Conservation (phyloP, 2,329 filamentous ascomycete species). For the Alternaria sp. region DNA sequence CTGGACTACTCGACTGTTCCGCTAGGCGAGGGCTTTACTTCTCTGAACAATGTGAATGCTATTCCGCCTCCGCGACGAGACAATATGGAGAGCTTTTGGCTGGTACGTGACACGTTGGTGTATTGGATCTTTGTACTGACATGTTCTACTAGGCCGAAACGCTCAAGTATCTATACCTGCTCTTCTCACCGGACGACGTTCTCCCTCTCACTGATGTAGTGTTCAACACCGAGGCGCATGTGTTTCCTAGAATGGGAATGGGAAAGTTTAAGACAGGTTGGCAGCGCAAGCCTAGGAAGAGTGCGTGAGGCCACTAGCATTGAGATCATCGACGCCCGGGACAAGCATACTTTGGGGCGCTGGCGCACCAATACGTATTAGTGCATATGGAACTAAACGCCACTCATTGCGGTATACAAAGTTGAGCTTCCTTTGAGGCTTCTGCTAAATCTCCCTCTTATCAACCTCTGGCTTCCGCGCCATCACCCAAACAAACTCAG, state of each 20-base stretch:
- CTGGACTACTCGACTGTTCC: neutral
- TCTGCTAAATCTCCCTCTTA: neutral
- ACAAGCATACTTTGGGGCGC: neutral
- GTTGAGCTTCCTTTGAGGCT: neutral
- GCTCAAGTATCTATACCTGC: neutral
- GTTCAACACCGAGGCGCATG: neutral
- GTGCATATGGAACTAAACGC: neutral
- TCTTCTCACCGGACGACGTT: neutral
- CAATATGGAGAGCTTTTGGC: neutral
- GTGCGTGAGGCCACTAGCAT: neutral
- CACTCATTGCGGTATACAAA: neutral
- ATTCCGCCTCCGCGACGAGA: neutral
- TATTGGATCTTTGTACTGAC: neutral
- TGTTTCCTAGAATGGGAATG: neutral
- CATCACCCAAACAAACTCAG: constrained; percentile 19
- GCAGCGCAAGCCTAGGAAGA: neutral
- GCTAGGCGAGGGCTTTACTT: neutral
- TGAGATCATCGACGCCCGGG: too few relatives aligned
- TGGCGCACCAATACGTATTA: neutral
- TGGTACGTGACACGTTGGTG: neutral
- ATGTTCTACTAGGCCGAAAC: neutral
- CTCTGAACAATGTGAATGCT: neutral
- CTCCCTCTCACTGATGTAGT: neutral
- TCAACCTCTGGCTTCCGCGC: constrained; percentile 9
- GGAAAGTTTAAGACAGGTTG: neutral